phyloP scores from a whole-genome alignment of 2,329 filamentous ascomycete genomes.

The Ophiostoma perfectum region DNA sequence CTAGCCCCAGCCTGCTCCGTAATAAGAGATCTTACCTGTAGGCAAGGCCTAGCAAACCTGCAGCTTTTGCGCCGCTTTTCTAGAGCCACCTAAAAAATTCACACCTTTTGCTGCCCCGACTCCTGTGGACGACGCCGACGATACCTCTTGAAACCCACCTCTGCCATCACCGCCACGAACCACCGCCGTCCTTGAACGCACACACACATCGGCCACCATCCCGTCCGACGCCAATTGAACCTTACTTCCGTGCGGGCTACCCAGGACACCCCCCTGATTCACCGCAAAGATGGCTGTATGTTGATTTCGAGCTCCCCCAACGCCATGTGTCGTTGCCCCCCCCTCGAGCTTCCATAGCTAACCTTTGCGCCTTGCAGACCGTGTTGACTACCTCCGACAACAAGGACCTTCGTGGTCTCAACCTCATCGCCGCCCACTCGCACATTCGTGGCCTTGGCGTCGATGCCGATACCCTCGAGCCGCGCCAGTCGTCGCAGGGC shows the following conservation, averaged over 20 bases:
- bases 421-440: conserved; percentile 96
- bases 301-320: conserved; percentile 1
- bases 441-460: conserved; percentile 95
- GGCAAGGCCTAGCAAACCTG: neutral
- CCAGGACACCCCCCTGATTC: neutral
- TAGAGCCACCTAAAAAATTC: conserved; percentile 4
- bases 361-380: conserved; percentile 37
- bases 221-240: conserved; percentile 8
- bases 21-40: neutral
- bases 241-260: neutral
- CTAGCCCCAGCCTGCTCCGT: neutral
- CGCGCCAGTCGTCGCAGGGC: conserved; percentile 78
- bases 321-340: neutral
- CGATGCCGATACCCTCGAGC: conserved; percentile 84
- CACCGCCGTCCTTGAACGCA: neutral
- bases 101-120: conserved; percentile 5
- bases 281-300: conserved; percentile 17
- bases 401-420: conserved; percentile 92
- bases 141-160: conserved; percentile 7
- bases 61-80: conserved; percentile 2
- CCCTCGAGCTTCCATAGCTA: conserved; percentile 4
- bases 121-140: neutral
- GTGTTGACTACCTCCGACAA: conserved; percentile 81
- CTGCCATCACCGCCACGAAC: neutral
- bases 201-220: conserved; percentile 1